Conservation (phyloP, 176 grass and related monocot genomes). For the Ensete glaucum region DNA sequence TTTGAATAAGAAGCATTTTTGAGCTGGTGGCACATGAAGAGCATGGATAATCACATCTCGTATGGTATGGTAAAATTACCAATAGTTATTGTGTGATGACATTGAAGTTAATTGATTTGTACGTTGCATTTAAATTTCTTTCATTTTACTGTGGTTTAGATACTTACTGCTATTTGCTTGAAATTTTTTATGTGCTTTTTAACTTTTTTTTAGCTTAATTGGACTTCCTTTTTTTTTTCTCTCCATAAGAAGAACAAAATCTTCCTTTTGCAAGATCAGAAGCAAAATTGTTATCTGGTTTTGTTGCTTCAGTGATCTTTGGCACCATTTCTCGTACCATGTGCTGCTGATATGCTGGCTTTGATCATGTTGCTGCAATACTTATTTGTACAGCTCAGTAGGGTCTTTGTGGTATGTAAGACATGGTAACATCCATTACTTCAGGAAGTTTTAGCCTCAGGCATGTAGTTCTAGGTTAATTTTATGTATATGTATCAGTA, state of each 20-base stretch:
- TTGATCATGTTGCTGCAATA: no score
- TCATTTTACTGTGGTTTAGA: not conserved
- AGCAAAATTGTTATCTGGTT: not conserved
- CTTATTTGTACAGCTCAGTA: not conserved
- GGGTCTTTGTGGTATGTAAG: not conserved
- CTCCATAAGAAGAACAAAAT: not conserved
- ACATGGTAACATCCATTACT: not conserved
- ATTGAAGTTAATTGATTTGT: not conserved
- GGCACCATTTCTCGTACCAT: not conserved
- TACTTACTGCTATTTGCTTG: no score
- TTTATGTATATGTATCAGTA: not conserved
- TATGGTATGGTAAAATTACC: not conserved
- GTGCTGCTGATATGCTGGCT: no score
- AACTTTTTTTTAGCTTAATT: not conserved
- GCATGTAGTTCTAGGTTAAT: not conserved
- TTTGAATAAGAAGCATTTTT: not conserved
- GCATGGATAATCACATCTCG: slow-evolving; percentile 6
- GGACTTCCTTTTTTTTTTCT: not conserved
- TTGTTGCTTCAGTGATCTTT: not conserved
- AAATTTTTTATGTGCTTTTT: not conserved
- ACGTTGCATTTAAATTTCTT: not conserved
- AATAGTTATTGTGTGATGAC: not conserved
- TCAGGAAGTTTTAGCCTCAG: not conserved
- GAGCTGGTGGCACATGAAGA: not conserved
- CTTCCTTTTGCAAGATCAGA: not conserved